Evolutionary conservation across 2,329 filamentous ascomycete species (phyloP).

Genomic region (Gnomoniopsis smithogilvyi): DNA sequence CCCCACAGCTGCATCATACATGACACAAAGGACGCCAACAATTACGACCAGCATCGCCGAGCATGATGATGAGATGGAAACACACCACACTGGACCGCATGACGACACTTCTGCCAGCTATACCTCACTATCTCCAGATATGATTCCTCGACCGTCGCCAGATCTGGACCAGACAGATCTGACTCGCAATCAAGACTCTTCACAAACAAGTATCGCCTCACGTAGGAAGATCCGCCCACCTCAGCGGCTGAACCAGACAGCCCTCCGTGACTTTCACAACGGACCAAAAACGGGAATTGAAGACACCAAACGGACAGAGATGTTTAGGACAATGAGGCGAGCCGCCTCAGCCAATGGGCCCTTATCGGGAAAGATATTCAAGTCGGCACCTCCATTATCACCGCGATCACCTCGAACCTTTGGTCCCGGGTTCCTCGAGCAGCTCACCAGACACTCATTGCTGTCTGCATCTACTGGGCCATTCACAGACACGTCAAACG

Average conservation of each 20-base stretch:
- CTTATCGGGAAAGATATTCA: conserved; percentile 39
- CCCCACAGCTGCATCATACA: conserved; percentile 10
- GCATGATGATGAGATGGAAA: conserved; percentile 17
- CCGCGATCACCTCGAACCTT: conserved; percentile 42
- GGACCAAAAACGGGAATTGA: conserved; percentile 48
- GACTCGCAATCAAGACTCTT: conserved; percentile 45
- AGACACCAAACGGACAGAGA: conserved; percentile 40
- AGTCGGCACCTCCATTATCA: conserved; percentile 28
- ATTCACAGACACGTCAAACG: conserved; percentile 7
- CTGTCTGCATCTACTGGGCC: conserved; percentile 6
- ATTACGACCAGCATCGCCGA: conserved; percentile 10
- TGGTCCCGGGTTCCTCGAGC: conserved; percentile 34
- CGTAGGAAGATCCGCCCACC: conserved; percentile 49
- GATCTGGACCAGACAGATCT: conserved; percentile 28
- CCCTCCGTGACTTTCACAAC: conserved; percentile 41
- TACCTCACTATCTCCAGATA: conserved; percentile 29
- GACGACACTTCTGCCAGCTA: conserved; percentile 16
- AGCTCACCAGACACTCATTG: conserved; percentile 7
- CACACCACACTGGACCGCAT: conserved; percentile 11
- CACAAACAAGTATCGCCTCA: conserved; percentile 50
- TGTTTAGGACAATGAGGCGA: conserved; percentile 48
- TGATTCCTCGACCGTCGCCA: conserved; percentile 27
- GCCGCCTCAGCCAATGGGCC: conserved; percentile 49
- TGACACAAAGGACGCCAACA: conserved; percentile 11
- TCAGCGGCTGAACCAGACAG: conserved; percentile 44